Conservation (phyloP, 1,139 yeast species). For the Meyerozyma elateridarum region DNA sequence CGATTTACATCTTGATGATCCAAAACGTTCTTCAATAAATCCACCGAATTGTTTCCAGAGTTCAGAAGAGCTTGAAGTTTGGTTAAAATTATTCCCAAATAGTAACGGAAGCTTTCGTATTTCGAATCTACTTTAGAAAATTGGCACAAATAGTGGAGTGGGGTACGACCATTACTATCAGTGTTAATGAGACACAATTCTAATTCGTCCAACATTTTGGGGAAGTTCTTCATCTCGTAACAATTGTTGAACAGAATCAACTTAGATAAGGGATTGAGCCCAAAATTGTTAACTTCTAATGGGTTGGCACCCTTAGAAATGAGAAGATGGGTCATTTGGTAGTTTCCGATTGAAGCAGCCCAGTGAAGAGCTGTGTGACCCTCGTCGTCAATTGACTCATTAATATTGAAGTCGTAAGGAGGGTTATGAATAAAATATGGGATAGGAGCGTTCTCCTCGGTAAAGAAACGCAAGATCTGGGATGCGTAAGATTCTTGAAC, state of each 20-base stretch:
- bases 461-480: constrained; percentile 54
- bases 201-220: constrained; percentile 62
- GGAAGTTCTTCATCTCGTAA: constrained; percentile 72
- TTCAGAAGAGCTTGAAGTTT: constrained; percentile 32
- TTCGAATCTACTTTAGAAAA: constrained; percentile 49
- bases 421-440: constrained; percentile 72
- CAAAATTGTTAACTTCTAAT: constrained; percentile 64
- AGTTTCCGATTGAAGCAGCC: constrained; percentile 92
- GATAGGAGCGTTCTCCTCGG: constrained; percentile 68
- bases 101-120: constrained; percentile 39
- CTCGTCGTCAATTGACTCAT: constrained; percentile 88
- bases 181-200: constrained; percentile 69
- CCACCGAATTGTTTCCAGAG: constrained; percentile 24
- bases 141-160: constrained; percentile 68
- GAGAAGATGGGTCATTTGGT: constrained; percentile 64
- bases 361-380: constrained; percentile 96
- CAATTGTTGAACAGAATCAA: constrained; percentile 85
- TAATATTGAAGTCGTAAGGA: constrained; percentile 76
- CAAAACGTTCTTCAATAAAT: constrained; percentile 55
- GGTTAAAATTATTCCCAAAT: constrained; percentile 33
- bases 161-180: constrained; percentile 68
- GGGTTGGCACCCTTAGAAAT: constrained; percentile 75
- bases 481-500: constrained; percentile 46
- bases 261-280: constrained; percentile 82
- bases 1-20: constrained; percentile 69